Percentiles rank a stretch among this genome's conserved stretches.
Conservation (phyloP, 192 early-diverging fungal species). For the Umbelopsis ramanniana region DNA sequence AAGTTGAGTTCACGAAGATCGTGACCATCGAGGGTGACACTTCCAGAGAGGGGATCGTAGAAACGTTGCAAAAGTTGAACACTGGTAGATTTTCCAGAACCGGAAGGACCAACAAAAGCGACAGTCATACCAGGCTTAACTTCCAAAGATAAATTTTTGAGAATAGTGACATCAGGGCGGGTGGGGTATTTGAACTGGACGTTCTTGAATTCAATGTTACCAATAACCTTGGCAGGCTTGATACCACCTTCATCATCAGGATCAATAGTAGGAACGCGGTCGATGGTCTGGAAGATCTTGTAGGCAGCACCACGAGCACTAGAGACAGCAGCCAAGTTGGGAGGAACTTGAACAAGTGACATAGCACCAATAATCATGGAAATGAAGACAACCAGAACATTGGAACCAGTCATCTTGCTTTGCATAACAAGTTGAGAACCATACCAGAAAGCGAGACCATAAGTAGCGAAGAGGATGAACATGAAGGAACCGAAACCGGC, state of each 20-base stretch:
- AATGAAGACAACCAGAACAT: slow-evolving; percentile 87
- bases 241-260: slow-evolving; percentile 49
- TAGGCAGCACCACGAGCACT: slow-evolving; percentile 81
- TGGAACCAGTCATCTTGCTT: slow-evolving; percentile 44
- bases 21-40: slow-evolving; percentile 73
- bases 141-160: slow-evolving; percentile 72
- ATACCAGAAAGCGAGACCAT: slow-evolving; percentile 87
- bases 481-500: slow-evolving; percentile 75
- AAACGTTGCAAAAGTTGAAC: slow-evolving; percentile 86
- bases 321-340: slow-evolving; percentile 76
- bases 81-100: slow-evolving; percentile 87
- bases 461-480: slow-evolving; percentile 75
- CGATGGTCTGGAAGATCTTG: slow-evolving; percentile 81
- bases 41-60: slow-evolving; percentile 68
- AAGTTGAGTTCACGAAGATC: slow-evolving; percentile 81
- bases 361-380: slow-evolving; percentile 82
- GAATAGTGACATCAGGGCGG: slow-evolving; percentile 79
- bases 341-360: slow-evolving; percentile 69
- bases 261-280: slow-evolving; percentile 82
- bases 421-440: slow-evolving; percentile 63
- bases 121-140: slow-evolving; percentile 81
- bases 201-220: slow-evolving; percentile 75
- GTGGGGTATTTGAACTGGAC: slow-evolving; percentile 87
- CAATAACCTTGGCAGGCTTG: slow-evolving; percentile 52
- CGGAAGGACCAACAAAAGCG: slow-evolving; percentile 90